Evolutionary conservation across 1,284 basidiomycete species (phyloP).

Genomic region (Cryptococcus deneoformans): DNA sequence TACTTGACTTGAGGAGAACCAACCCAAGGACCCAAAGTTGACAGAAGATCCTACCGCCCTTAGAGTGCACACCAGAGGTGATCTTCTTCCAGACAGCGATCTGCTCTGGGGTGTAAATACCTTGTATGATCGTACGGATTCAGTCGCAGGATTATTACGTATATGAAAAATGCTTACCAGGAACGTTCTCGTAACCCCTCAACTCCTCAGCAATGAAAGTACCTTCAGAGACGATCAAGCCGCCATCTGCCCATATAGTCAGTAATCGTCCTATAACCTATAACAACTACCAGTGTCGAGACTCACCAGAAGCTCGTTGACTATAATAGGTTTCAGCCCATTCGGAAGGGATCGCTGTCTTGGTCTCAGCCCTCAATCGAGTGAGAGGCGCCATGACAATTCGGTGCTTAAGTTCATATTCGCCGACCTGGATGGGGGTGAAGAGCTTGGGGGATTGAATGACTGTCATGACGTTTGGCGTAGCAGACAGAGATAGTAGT

Average conservation of each 20-base stretch:
- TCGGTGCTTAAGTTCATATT: constrained; percentile 35
- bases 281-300: background rate
- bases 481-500: no score
- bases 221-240: constrained; percentile 42
- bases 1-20: background rate
- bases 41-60: constrained; percentile 52
- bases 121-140: constrained; percentile 1
- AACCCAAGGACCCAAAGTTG: constrained; percentile 56
- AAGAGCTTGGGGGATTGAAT: constrained; percentile 20
- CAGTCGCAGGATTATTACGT: background rate
- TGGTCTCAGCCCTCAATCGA: constrained; percentile 28
- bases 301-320: constrained; percentile 37
- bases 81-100: constrained; percentile 42
- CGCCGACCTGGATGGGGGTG: constrained; percentile 28
- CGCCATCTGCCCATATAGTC: constrained; percentile 21
- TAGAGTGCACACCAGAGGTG: constrained; percentile 51
- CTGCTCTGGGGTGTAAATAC: constrained; percentile 26
- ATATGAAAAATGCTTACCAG: constrained; percentile 3
- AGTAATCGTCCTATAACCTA: background rate
- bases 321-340: constrained; percentile 41
- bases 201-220: constrained; percentile 28
- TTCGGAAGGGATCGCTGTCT: constrained; percentile 23
- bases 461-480: background rate
- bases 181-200: constrained; percentile 16
- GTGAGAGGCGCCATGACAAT: constrained; percentile 47